Conservation (phyloP, 2,329 filamentous ascomycete species). For the Emmonsiellopsis sp. region DNA sequence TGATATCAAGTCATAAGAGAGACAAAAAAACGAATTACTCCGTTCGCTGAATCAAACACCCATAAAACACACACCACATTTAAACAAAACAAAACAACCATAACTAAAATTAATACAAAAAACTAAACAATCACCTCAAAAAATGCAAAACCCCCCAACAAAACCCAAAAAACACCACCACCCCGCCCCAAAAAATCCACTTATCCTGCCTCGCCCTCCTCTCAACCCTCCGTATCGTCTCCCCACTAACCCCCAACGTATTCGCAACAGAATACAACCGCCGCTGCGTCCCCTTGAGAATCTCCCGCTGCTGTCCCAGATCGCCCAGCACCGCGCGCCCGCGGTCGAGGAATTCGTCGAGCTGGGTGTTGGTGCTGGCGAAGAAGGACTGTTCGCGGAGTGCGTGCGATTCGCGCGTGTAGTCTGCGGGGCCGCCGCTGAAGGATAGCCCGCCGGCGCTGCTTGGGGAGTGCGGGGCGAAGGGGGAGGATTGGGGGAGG, state of each 20-base stretch:
- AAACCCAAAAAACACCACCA: slow-evolving; percentile 78
- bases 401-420: slow-evolving; percentile 68
- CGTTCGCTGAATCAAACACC: neutral
- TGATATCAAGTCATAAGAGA: neutral
- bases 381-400: slow-evolving; percentile 88
- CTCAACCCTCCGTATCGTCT: slow-evolving; percentile 96
- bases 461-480: slow-evolving; percentile 25
- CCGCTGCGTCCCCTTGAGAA: slow-evolving; percentile 89
- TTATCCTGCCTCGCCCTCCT: slow-evolving; percentile 87
- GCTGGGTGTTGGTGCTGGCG: slow-evolving; percentile 65
- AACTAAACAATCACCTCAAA: slow-evolving; percentile 50
- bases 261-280: slow-evolving; percentile 87
- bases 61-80: neutral
- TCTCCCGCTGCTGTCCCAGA: slow-evolving; percentile 80
- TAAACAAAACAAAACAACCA: neutral
- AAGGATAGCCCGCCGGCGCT: slow-evolving; percentile 34
- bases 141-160: slow-evolving; percentile 87
- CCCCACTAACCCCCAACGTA: slow-evolving; percentile 83
- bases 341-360: slow-evolving; percentile 89
- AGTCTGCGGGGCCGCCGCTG: slow-evolving; percentile 44
- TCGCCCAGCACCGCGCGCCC: slow-evolving; percentile 86
- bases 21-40: neutral
- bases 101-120: neutral
- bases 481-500: slow-evolving; percentile 34
- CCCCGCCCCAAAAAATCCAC: slow-evolving; percentile 91